Evolutionary conservation across 192 early-diverging fungal species (phyloP).

Genomic region (Podochytrium sp.): DNA sequence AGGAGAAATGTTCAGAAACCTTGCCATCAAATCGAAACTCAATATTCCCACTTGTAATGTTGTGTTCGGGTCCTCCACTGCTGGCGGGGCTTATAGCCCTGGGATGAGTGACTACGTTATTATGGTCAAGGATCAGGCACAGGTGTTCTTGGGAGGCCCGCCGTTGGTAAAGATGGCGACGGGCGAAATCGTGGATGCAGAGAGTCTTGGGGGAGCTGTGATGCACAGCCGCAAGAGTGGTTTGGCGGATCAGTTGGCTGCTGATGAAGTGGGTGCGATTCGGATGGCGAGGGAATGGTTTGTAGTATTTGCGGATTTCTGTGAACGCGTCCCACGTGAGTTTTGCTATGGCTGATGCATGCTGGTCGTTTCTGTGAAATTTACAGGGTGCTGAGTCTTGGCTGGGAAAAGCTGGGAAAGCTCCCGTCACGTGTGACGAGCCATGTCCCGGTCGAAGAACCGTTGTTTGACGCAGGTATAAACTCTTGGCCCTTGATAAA

Average conservation of each 20-base stretch:
- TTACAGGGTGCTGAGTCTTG: constrained; percentile 7
- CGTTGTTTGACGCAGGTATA: constrained; percentile 56
- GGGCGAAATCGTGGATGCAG: constrained; percentile 67
- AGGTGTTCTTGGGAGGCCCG: constrained; percentile 71
- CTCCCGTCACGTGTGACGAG: constrained; percentile 52
- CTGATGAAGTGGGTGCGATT: constrained; percentile 66
- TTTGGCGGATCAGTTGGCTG: constrained; percentile 65
- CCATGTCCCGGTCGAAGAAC: constrained; percentile 59
- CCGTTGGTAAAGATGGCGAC: constrained; percentile 73
- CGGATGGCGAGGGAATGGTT: constrained; percentile 69
- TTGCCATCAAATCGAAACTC: constrained; percentile 60
- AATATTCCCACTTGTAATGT: constrained; percentile 64
- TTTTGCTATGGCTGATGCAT: too few relatives aligned
- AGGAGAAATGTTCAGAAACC: constrained; percentile 63
- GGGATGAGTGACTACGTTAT: constrained; percentile 70
- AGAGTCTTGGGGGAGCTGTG: constrained; percentile 68
- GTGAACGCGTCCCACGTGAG: too few relatives aligned
- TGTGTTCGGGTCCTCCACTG: constrained; percentile 71
- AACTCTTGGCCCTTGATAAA: not conserved
- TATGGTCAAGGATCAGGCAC: constrained; percentile 71
- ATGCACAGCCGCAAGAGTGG: constrained; percentile 71
- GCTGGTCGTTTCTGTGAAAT: too few relatives aligned
- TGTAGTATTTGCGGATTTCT: too few relatives aligned
- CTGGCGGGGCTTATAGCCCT: constrained; percentile 69
- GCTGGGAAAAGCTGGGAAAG: constrained; percentile 56